Percentiles rank a stretch among this genome's conserved stretches.
These are phyloP conservation scores for Peniophora sp. DNA, from an alignment of 1,284 basidiomycete species.

Conservation along the genomic window DNA sequence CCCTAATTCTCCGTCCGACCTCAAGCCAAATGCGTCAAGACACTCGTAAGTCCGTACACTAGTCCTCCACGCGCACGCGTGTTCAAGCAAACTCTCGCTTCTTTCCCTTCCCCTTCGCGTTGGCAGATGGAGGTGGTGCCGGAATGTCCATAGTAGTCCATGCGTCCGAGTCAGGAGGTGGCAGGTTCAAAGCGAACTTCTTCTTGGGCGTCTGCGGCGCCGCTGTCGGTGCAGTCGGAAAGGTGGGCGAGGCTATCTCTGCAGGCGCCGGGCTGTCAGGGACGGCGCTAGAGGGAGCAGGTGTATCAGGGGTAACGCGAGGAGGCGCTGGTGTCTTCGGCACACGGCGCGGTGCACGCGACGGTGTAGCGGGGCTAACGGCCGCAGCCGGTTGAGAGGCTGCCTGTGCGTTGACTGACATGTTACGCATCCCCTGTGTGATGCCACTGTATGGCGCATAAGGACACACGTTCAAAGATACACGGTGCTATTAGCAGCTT, in stretches of 20 bases:
- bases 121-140: constrained; percentile 12
- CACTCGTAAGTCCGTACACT: too few relatives aligned
- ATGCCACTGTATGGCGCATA: constrained; percentile 13
- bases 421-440: constrained; percentile 14
- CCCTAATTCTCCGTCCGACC: too few relatives aligned
- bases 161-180: constrained; percentile 38
- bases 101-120: too few relatives aligned
- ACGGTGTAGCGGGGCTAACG: background rate
- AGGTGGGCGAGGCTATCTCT: background rate
- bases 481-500: constrained; percentile 3
- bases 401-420: constrained; percentile 12
- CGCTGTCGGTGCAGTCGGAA: background rate
- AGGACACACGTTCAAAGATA: background rate
- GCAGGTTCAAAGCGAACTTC: constrained; percentile 24
- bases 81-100: too few relatives aligned
- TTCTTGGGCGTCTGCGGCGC: constrained; percentile 1
- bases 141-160: constrained; percentile 37
- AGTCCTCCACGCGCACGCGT: too few relatives aligned
- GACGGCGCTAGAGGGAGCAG: constrained; percentile 1
- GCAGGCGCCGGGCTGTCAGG: constrained; percentile 1
- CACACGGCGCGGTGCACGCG: background rate
- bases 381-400: background rate
- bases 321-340: background rate
- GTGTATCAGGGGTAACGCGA: background rate
- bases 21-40: too few relatives aligned